phyloP scores from a whole-genome alignment of 345 rosid genomes.

The Ailanthus altissimus region DNA sequence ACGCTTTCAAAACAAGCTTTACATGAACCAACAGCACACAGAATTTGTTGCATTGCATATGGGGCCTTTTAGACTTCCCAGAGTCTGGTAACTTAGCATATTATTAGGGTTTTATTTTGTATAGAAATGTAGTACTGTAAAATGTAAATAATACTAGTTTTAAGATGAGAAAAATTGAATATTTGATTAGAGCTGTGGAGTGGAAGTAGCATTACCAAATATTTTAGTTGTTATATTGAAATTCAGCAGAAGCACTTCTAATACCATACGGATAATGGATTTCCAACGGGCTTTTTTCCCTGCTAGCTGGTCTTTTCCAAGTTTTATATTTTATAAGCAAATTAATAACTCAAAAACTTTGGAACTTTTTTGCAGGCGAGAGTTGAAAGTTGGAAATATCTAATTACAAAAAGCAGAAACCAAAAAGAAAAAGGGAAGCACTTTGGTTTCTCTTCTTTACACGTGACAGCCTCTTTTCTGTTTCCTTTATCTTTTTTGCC shows the following conservation, averaged over 20 bases:
- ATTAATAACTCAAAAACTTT: slow-evolving; percentile 9
- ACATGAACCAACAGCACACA: slow-evolving; percentile 17
- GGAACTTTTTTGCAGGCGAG: slow-evolving; percentile 17
- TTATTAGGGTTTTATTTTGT: background rate
- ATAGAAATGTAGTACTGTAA: too few relatives aligned
- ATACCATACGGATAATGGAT: too few relatives aligned
- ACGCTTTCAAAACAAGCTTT: background rate
- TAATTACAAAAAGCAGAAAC: slow-evolving; percentile 13
- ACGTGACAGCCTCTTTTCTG: slow-evolving; percentile 28
- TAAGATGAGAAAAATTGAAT: too few relatives aligned
- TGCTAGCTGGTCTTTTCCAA: slow-evolving; percentile 6
- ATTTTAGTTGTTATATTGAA: too few relatives aligned
- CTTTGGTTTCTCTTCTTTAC: slow-evolving; percentile 24
- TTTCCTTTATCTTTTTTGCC: slow-evolving; percentile 19
- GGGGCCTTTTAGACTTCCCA: slow-evolving; percentile 1
- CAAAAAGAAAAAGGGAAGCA: slow-evolving; percentile 10
- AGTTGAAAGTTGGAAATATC: slow-evolving; percentile 5
- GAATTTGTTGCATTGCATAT: background rate
- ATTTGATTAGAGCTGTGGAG: too few relatives aligned
- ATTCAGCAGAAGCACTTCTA: too few relatives aligned
- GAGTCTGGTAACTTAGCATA: background rate
- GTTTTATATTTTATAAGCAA: background rate
- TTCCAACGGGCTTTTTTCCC: background rate
- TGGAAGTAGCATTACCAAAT: too few relatives aligned
- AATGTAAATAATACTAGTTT: too few relatives aligned